These are phyloP conservation scores for Wallacemonas sp. DNA, from an alignment of 208 protist genomes.

Conservation along the genomic window DNA sequence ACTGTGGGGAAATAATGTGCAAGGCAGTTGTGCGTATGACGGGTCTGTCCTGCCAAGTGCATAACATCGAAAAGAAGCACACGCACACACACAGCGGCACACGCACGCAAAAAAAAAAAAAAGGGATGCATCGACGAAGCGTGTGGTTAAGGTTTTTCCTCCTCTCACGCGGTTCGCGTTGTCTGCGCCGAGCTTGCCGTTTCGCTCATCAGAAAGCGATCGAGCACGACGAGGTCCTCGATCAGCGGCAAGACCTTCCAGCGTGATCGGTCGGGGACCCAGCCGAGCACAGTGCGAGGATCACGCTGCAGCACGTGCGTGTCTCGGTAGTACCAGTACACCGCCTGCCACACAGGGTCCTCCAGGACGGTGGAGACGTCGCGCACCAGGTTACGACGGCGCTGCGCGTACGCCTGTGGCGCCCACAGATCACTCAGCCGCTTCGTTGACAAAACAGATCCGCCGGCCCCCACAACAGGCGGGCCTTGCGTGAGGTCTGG, in stretches of 20 bases:
- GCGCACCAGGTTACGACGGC: conserved; percentile 36
- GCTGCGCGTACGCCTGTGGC: conserved; percentile 31
- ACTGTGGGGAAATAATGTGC: no score
- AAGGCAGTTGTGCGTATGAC: no score
- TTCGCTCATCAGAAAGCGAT: conserved; percentile 44
- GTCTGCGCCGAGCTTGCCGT: not conserved
- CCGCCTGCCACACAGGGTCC: conserved; percentile 26
- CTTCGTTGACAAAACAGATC: not conserved
- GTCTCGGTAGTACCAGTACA: conserved; percentile 75
- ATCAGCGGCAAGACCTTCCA: conserved; percentile 75
- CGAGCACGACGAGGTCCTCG: conserved; percentile 77
- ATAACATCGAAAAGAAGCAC: no score
- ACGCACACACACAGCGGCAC: no score
- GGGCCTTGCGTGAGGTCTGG: no score
- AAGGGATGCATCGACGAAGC: conserved; percentile 7
- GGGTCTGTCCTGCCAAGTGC: no score
- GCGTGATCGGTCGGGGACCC: conserved; percentile 59
- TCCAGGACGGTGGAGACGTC: conserved; percentile 32
- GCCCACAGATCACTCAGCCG: not conserved
- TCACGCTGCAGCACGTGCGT: conserved; percentile 58
- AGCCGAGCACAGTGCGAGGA: conserved; percentile 43
- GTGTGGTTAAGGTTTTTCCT: no score
- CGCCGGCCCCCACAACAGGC: no score
- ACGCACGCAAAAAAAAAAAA: conserved; percentile 17
- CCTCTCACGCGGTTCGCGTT: no score